Base-by-base conservation (phyloP, 73 alveolate species). In the Strombidium stylifer region DNA sequence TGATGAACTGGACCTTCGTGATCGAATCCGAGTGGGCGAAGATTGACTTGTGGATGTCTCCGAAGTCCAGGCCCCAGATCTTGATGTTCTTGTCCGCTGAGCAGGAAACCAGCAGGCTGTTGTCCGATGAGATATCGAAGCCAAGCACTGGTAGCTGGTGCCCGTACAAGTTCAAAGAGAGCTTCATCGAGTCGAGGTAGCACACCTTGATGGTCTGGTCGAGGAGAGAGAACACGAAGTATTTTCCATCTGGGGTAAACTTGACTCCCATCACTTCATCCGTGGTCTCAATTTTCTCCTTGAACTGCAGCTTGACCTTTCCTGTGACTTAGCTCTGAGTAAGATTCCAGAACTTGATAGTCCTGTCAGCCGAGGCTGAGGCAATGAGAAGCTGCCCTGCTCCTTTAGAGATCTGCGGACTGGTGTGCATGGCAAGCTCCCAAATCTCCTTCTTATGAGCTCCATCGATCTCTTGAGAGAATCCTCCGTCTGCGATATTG, bases 51-150 rank as follows among this genome's bases (percentile, higher is more conserved):
- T 94, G 96, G 42, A 96, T 86, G 59, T 94, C 95, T 2, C 99
- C 99, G 58, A 88, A 94, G 81, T 94, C 99, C 89, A 90, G 82
- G 36, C 98, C 99, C 99, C 99, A 94, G 25, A 94, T 74, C 79
- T 94, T 94, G 19, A 94, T 85, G 67, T 93, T 94, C 61, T 94
- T 94, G 81, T 94, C 99, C 8, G 93, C 87, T 14, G 96, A 87
- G 11, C 96, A 93, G 39, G 96, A 85, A 0, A 88, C 94, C 26
- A 94, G 37, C 41, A 94, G 67, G 35, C 86, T 59, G 37, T 87
- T 86, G 82, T 94, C 99, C 35, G 92, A 58, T 47, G 98, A 87
- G 25, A 91, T 87, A 47, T 90, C 97, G 70, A 90, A 87, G 55
- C 89, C 55, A 0, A 92, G 62, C 7, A 87, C 85, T 7, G 99